These are phyloP conservation scores for Thecaphora thlaspeos DNA, from an alignment of 1,284 basidiomycete species.

Conservation along the genomic window DNA sequence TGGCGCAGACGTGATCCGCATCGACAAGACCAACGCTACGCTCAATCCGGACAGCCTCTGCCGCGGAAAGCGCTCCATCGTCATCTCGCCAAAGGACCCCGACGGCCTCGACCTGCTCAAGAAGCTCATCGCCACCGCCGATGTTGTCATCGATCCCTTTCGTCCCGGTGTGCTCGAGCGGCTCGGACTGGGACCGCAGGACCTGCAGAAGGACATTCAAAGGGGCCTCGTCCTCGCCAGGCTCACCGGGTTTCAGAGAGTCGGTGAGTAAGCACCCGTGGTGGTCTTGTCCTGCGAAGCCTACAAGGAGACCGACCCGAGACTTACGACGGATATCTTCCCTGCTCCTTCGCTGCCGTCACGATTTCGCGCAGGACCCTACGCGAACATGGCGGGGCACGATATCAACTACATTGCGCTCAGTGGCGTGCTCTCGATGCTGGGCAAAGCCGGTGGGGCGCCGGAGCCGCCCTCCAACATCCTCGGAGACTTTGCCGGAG, in stretches of 20 bases:
- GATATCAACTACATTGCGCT: constrained; percentile 84
- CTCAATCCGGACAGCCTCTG: constrained; percentile 61
- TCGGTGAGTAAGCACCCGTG: too few species aligned
- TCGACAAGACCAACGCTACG: constrained; percentile 65
- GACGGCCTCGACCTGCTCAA: constrained; percentile 67
- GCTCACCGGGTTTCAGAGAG: constrained; percentile 57
- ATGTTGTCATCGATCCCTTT: constrained; percentile 79
- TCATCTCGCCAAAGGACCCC: constrained; percentile 67
- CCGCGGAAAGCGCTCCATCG: constrained; percentile 72
- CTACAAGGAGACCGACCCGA: too few species aligned
- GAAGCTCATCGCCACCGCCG: constrained; percentile 68
- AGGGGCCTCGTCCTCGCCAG: constrained; percentile 54
- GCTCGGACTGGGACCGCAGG: constrained; percentile 70
- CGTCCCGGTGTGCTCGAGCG: constrained; percentile 78
- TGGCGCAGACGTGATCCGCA: constrained; percentile 73
- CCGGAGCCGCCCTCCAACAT: constrained; percentile 75
- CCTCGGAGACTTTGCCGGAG: constrained; percentile 78
- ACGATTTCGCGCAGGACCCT: constrained; percentile 33
- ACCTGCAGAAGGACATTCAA: constrained; percentile 66
- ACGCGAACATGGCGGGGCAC: constrained; percentile 62
- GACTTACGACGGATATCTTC: too few species aligned
- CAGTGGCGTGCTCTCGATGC: constrained; percentile 68
- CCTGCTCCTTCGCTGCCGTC: too few species aligned
- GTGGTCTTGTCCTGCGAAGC: too few species aligned
- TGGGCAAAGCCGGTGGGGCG: constrained; percentile 61